These are phyloP conservation scores for Stephania cephalantha DNA, from an alignment of 164 flowering plant species.

Conservation along the genomic window DNA sequence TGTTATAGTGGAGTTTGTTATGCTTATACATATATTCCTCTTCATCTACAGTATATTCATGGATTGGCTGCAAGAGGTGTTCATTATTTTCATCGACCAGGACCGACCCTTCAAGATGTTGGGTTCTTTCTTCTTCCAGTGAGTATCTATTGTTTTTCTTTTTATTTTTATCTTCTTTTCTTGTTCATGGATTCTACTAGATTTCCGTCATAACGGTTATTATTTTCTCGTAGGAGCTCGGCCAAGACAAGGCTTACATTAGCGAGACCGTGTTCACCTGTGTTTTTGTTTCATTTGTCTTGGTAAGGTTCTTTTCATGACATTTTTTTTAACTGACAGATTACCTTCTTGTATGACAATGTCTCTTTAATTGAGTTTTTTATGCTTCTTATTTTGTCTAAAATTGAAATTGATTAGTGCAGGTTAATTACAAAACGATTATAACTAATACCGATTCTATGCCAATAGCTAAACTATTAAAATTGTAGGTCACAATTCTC, in stretches of 20 bases:
- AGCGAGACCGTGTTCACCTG: conserved; percentile 82
- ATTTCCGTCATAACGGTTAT: conserved; percentile 4
- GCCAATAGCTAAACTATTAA: no score
- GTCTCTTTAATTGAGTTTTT: neutral
- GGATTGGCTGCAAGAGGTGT: conserved; percentile 98
- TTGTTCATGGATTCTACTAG: neutral
- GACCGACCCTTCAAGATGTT: conserved; percentile 86
- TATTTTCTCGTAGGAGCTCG: conserved; percentile 60
- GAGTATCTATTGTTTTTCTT: conserved; percentile 16
- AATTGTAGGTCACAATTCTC: no score
- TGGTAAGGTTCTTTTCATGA: conserved; percentile 47
- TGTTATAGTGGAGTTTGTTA: neutral
- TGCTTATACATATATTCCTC: neutral
- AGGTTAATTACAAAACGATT: no score
- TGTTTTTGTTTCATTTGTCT: conserved; percentile 66
- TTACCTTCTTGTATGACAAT: neutral
- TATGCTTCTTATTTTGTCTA: neutral
- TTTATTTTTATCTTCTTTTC: conserved; percentile 1
- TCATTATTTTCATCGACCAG: conserved; percentile 94
- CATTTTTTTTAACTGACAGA: no score
- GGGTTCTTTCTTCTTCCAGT: conserved; percentile 93
- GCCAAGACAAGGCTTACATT: conserved; percentile 78
- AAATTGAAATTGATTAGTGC: no score
- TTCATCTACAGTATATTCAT: conserved; percentile 70
- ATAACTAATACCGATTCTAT: no score